These are phyloP conservation scores for Pleurotus tuoliensis DNA, from an alignment of 768 basidiomycete species.

Conservation along the genomic window DNA sequence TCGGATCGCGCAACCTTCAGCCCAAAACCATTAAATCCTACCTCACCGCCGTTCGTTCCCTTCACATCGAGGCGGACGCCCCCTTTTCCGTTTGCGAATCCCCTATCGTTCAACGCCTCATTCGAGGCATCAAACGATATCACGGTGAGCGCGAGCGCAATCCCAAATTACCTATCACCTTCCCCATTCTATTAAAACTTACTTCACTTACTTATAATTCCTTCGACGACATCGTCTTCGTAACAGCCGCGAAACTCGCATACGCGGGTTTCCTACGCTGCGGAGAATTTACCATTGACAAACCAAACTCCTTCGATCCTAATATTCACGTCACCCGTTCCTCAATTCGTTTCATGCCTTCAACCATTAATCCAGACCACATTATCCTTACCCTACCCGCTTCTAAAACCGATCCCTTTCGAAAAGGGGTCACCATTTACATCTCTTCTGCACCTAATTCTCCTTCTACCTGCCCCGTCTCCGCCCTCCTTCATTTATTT, in stretches of 20 bases:
- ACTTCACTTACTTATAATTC: background rate
- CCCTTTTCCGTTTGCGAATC: too few relatives aligned
- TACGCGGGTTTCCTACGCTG: conserved; percentile 19
- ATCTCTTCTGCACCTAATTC: background rate
- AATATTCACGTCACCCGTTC: conserved; percentile 16
- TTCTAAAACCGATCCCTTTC: conserved; percentile 35
- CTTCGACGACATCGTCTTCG: conserved; percentile 9
- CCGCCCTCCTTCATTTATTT: background rate
- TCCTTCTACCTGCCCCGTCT: background rate
- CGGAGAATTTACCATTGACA: conserved; percentile 11
- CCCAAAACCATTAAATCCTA: too few relatives aligned
- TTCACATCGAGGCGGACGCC: too few relatives aligned
- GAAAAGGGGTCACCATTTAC: conserved; percentile 19
- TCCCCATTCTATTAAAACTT: background rate
- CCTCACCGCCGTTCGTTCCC: too few relatives aligned
- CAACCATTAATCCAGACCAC: conserved; percentile 17
- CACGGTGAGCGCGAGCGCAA: too few relatives aligned
- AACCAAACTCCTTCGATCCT: conserved; percentile 6
- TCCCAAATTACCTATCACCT: too few relatives aligned
- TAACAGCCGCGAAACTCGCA: conserved; percentile 16
- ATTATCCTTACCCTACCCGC: conserved; percentile 23
- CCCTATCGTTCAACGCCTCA: too few relatives aligned
- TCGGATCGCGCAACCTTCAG: too few relatives aligned
- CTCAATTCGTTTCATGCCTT: conserved; percentile 22
- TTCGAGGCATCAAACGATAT: too few relatives aligned